Conservation (phyloP, 306 rosid species). For the Fragaria ananassa region DNA sequence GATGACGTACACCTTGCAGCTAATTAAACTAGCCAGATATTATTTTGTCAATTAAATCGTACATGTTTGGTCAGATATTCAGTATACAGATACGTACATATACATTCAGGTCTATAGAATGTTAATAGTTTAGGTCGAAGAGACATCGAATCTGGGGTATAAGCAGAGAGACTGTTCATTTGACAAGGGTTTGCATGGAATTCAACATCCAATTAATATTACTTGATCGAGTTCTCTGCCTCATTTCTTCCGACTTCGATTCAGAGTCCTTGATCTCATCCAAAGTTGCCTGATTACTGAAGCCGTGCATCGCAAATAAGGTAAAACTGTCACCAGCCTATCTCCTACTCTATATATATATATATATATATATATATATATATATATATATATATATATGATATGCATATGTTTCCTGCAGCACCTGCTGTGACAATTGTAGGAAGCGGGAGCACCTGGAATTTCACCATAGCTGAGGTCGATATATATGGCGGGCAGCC, state of each 20-base stretch:
- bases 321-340: not conserved
- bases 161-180: constrained; percentile 31
- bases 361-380: not conserved
- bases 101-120: not conserved
- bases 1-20: not conserved
- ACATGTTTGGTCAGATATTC: not conserved
- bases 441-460: not conserved
- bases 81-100: not conserved
- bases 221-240: not conserved
- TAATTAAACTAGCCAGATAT: not conserved
- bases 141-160: constrained; percentile 15
- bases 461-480: not conserved
- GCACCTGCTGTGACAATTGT: not conserved
- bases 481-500: not conserved
- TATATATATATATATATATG: not conserved
- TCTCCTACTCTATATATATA: not conserved
- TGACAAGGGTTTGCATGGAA: constrained; percentile 35
- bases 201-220: constrained; percentile 17
- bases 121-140: constrained; percentile 20
- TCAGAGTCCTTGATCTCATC: not conserved
- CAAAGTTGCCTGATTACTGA: not conserved
- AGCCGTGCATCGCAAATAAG: not conserved
- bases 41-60: not conserved
- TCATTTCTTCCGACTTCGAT: not conserved
- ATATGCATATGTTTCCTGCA: not conserved